A percentile compares a stretch with the other conserved stretches of the same genome.
These are phyloP conservation scores for Citropsis articulata DNA, from an alignment of 345 rosid genomes.

Conservation along the genomic window DNA sequence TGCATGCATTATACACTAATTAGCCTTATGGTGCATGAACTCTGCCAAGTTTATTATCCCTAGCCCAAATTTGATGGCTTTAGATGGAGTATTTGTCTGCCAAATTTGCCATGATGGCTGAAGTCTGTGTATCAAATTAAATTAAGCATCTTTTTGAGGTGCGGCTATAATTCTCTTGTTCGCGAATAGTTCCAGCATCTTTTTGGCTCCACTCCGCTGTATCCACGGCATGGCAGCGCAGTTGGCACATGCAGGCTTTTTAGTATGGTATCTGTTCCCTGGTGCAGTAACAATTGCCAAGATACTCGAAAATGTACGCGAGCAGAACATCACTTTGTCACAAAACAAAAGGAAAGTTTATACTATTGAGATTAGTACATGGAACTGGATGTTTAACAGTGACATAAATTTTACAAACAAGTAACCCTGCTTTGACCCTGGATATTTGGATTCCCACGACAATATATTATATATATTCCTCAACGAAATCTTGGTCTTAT, in stretches of 20 bases:
- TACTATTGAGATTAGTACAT: not conserved
- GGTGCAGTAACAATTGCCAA: not conserved
- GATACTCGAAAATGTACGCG: not conserved
- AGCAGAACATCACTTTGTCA: not conserved
- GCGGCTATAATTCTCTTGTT: not conserved
- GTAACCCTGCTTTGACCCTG: not conserved
- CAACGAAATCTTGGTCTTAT: not conserved
- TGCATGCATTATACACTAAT: slow-evolving; percentile 4
- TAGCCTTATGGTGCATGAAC: not conserved
- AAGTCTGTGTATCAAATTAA: not conserved
- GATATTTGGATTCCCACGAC: not conserved
- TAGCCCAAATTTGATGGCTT: slow-evolving; percentile 7
- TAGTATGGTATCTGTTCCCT: not conserved
- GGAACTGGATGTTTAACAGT: not conserved
- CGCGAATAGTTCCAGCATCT: not conserved
- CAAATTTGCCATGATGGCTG: not conserved
- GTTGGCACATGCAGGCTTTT: not conserved
- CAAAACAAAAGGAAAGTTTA: not conserved
- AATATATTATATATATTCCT: not conserved
- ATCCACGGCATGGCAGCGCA: too few species aligned
- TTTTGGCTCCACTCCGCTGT: too few species aligned
- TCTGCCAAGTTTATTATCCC: not conserved
- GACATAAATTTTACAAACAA: not conserved
- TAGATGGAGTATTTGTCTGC: not conserved
- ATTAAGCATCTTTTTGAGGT: too few species aligned